Conservation (phyloP, 1,139 yeast species). For the Protomyces macrosporus region DNA sequence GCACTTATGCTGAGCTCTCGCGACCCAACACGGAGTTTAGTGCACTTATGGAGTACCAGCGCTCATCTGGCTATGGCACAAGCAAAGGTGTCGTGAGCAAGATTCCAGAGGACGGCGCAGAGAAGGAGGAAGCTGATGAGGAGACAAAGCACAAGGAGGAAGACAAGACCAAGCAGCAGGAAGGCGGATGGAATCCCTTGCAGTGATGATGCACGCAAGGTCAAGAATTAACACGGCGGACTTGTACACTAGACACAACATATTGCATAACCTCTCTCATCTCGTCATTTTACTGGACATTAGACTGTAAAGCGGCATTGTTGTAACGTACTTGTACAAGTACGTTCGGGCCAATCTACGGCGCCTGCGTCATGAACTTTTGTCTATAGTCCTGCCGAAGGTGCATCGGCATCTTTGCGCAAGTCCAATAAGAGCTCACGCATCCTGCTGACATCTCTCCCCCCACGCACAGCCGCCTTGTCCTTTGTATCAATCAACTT, state of each 20-base stretch:
- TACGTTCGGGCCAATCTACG: no score
- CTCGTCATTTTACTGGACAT: no score
- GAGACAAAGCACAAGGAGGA: neutral
- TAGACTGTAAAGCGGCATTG: no score
- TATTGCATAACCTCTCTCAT: no score
- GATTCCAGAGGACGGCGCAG: neutral
- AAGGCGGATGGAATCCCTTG: neutral
- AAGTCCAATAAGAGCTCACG: slow-evolving; percentile 60
- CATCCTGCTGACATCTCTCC: slow-evolving; percentile 65
- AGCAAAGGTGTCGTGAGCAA: slow-evolving; percentile 15
- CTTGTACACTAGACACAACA: no score
- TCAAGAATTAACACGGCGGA: no score
- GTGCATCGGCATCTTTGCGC: slow-evolving; percentile 64
- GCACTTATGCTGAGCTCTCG: slow-evolving; percentile 57
- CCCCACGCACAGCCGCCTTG: slow-evolving; percentile 44
- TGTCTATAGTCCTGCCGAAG: slow-evolving; percentile 58
- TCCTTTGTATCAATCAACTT: slow-evolving; percentile 49
- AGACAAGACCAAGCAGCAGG: slow-evolving; percentile 17
- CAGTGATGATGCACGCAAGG: neutral
- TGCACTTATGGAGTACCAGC: slow-evolving; percentile 46
- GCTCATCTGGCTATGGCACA: neutral
- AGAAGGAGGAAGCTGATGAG: slow-evolving; percentile 6
- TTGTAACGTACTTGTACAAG: no score
- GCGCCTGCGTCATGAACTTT: no score
- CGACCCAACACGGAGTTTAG: slow-evolving; percentile 65